Percentiles rank a stretch among this genome's conserved stretches.
phyloP scores from a whole-genome alignment of 2,329 filamentous ascomycete genomes.

The Dactylella cylindrospora region DNA sequence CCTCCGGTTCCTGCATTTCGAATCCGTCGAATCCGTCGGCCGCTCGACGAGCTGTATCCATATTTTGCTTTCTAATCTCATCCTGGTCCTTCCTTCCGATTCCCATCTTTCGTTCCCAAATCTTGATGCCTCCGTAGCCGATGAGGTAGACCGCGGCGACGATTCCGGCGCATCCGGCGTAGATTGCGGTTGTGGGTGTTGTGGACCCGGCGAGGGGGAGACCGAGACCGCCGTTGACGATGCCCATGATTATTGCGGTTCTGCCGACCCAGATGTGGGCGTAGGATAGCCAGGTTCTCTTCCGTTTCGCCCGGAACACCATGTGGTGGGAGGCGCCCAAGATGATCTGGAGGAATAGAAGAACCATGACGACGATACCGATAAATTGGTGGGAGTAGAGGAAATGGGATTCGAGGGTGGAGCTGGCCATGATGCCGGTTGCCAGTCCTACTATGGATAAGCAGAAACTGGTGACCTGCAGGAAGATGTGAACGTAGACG shows the following conservation, averaged over 20 bases:
- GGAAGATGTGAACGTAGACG: slow-evolving; percentile 58
- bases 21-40: slow-evolving; percentile 39
- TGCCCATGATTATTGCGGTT: slow-evolving; percentile 60
- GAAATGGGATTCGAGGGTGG: slow-evolving; percentile 52
- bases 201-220: slow-evolving; percentile 51
- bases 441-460: slow-evolving; percentile 64
- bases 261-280: slow-evolving; percentile 66
- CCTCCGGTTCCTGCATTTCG: slow-evolving; percentile 38
- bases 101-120: slow-evolving; percentile 41
- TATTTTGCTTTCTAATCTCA: slow-evolving; percentile 10
- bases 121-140: slow-evolving; percentile 32
- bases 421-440: slow-evolving; percentile 58
- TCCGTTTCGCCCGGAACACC: slow-evolving; percentile 57
- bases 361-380: slow-evolving; percentile 59
- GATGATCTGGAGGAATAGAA: slow-evolving; percentile 62
- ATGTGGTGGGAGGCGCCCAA: slow-evolving; percentile 63
- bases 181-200: slow-evolving; percentile 19
- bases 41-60: slow-evolving; percentile 16
- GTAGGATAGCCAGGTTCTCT: slow-evolving; percentile 59
- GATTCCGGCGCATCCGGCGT: slow-evolving; percentile 24
- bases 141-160: slow-evolving; percentile 27
- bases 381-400: slow-evolving; percentile 60
- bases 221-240: slow-evolving; percentile 66
- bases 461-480: slow-evolving; percentile 60
- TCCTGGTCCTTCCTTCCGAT: slow-evolving; percentile 33